Evolutionary conservation across 805 yeast genomes (phyloP).

Genomic region (Pichia pseudocactophila): DNA sequence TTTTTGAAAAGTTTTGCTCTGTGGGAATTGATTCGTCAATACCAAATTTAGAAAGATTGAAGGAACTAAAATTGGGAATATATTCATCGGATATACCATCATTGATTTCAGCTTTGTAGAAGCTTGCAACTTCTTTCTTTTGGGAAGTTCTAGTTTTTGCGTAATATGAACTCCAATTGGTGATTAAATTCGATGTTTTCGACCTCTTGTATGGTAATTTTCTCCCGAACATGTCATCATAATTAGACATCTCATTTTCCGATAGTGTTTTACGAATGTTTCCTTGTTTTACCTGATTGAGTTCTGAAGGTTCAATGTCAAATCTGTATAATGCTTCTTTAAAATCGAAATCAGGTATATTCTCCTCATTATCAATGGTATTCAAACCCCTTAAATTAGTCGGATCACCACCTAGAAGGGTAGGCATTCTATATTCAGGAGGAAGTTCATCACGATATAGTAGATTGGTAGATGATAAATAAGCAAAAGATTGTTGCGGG

Average conservation of each 20-base stretch:
- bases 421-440: conserved; percentile 14
- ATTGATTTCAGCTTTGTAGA: background rate
- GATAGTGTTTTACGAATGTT: conserved; percentile 43
- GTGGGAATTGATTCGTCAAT: conserved; percentile 11
- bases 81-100: conserved; percentile 67
- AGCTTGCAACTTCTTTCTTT: background rate
- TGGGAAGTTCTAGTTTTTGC: background rate
- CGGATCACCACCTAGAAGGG: conserved; percentile 13
- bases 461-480: conserved; percentile 11
- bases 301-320: background rate
- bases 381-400: conserved; percentile 16
- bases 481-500: conserved; percentile 9
- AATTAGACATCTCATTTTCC: conserved; percentile 55
- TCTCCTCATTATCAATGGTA: conserved; percentile 25
- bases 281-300: background rate
- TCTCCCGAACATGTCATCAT: conserved; percentile 33
- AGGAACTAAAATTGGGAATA: conserved; percentile 50
- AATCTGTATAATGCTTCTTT: conserved; percentile 14
- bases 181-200: background rate
- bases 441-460: conserved; percentile 11
- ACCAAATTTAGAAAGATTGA: conserved; percentile 22
- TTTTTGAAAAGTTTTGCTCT: no score
- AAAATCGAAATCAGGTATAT: conserved; percentile 20
- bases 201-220: conserved; percentile 8
- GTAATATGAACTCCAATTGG: background rate